Base-by-base conservation (phyloP, 2,329 filamentous ascomycete species). In the Diaporthe batatas region DNA sequence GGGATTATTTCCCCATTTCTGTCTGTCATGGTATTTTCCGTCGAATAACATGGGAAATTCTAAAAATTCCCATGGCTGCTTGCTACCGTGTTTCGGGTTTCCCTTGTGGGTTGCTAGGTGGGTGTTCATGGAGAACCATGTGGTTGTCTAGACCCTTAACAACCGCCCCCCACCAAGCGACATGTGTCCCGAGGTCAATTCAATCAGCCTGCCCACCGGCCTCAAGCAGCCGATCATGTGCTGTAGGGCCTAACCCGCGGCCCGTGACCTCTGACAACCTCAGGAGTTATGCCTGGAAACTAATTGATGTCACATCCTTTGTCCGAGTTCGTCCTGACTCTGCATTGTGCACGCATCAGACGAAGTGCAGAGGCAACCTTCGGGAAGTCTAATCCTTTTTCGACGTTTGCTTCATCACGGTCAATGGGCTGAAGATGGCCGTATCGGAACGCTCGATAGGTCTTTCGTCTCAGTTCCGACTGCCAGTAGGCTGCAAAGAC, bases 191-290 rank as follows among this genome's bases (percentile, higher is more conserved):
- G 34, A 36, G 34, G 6, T 36, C 10, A 36, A 11, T 10, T 36
- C 11, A 36, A 11, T 36, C 11, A 11, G 34, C 11, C 34, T 36
- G 39, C 18, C 39, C 39, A 42, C 12, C 39, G 39, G 34, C 7
- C 7, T 36, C 34, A 36, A 36, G 34, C 34, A 42, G 39, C 39
- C 14, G 14, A 44, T 18, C 7, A 1, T 47, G 34, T 36, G 34
- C 34, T 10, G 11, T 6, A 64, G 59, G 59, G 59, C 51, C 29
- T 25, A 51, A 65, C 62, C 62, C 62, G 32, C 44, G 2, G 23
- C 11, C n/a, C 6, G 10, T 5, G 12, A 6, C 47, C n/a, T 23
- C 47, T 51, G 47, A 51, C 44, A 12, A 29, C 29, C 29, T 29
- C 29, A 5, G 29, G 5, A n/a, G 7, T n/a, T 16, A 34, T 10